A percentile compares a stretch with the other conserved stretches of the same genome.
These are phyloP conservation scores for Moricandia moricandioides DNA, from an alignment of 345 rosid species.

Conservation along the genomic window DNA sequence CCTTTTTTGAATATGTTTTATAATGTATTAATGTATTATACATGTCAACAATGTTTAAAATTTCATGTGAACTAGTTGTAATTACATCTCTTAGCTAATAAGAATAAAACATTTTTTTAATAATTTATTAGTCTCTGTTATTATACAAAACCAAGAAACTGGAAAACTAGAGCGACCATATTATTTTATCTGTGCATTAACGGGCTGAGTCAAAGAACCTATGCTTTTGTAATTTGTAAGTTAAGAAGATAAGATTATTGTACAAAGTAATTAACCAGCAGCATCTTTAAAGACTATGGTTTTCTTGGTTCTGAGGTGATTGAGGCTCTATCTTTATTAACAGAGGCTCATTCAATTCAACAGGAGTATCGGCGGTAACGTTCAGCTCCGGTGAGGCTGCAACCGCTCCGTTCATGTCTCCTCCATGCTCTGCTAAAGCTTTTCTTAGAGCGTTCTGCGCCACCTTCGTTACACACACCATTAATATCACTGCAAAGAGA, in stretches of 20 bases:
- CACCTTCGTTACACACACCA: constrained; percentile 70
- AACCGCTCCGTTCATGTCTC: constrained; percentile 43
- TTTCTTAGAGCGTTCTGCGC: constrained; percentile 81
- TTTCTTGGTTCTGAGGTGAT: constrained; percentile 22
- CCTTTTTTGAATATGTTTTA: not conserved
- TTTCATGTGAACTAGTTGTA: not conserved
- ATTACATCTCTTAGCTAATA: not conserved
- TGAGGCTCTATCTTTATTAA: constrained; percentile 67
- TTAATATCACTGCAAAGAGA: constrained; percentile 63
- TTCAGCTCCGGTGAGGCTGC: constrained; percentile 47
- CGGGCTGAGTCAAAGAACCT: constrained; percentile 15
- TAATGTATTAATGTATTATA: not conserved
- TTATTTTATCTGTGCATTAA: constrained; percentile 18
- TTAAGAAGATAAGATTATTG: constrained; percentile 1
- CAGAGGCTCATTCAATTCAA: constrained; percentile 63
- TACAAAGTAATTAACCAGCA: constrained; percentile 15
- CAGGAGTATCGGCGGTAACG: constrained; percentile 37
- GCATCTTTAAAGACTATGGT: constrained; percentile 20
- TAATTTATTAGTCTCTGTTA: constrained; percentile 7
- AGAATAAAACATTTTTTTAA: not conserved
- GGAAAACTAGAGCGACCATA: constrained; percentile 2
- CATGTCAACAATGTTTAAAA: not conserved
- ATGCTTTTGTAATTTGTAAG: constrained; percentile 14
- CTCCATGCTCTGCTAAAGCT: constrained; percentile 88
- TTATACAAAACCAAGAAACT: constrained; percentile 12